Evolutionary conservation across 768 basidiomycete species (phyloP).

Genomic region (Lentinus tigrinus): DNA sequence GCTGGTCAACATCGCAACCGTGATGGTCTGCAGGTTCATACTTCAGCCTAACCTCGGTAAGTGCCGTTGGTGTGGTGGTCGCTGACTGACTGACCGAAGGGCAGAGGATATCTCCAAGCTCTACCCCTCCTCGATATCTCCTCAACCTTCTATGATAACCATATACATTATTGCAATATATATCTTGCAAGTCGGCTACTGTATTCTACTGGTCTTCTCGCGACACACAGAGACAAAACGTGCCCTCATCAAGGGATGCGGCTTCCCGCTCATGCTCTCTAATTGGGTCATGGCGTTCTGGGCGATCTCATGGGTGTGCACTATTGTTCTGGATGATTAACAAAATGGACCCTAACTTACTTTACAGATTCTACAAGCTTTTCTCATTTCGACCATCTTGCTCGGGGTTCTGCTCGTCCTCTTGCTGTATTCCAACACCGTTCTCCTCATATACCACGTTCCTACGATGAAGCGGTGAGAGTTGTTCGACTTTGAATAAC

Average conservation of each 20-base stretch:
- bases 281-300: conserved; percentile 82
- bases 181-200: conserved; percentile 77
- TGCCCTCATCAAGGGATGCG: conserved; percentile 77
- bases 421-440: conserved; percentile 77
- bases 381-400: conserved; percentile 71
- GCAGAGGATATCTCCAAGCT: conserved; percentile 49
- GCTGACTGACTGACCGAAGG: background rate
- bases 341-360: background rate
- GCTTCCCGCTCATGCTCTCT: conserved; percentile 67
- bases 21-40: conserved; percentile 67
- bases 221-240: conserved; percentile 78
- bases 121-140: conserved; percentile 72
- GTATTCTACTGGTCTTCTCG: conserved; percentile 69
- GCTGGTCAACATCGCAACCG: conserved; percentile 72
- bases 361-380: conserved; percentile 66
- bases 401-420: conserved; percentile 69
- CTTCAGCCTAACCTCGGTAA: conserved; percentile 62
- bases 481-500: background rate
- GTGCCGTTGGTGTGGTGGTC: too few species aligned
- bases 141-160: conserved; percentile 54
- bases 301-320: conserved; percentile 71
- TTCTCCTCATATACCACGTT: conserved; percentile 69
- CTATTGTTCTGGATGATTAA: too few species aligned
- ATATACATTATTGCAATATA: conserved; percentile 63
- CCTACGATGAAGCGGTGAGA: conserved; percentile 43